Percentiles rank a stretch among this genome's conserved stretches.
Conservation (phyloP, 768 basidiomycete genomes). For the Crassisporium funariophilum region DNA sequence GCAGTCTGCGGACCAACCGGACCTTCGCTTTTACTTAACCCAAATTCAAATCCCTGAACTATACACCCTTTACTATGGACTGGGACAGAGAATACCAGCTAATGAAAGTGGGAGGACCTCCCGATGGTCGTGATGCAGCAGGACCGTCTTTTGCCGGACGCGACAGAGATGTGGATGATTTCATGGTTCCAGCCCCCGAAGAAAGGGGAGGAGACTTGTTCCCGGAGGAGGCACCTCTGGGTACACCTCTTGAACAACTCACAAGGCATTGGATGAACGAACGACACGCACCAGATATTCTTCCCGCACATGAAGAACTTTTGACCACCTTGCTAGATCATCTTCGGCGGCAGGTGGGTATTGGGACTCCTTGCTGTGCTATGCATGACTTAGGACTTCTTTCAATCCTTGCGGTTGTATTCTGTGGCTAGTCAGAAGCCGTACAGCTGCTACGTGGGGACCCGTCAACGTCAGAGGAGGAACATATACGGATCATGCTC, state of each 20-base stretch:
- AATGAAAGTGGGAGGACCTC: slow-evolving; percentile 12
- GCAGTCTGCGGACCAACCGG: not conserved
- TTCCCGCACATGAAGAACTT: slow-evolving; percentile 71
- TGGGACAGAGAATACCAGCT: slow-evolving; percentile 42
- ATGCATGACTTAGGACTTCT: slow-evolving; percentile 5
- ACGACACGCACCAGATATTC: slow-evolving; percentile 76
- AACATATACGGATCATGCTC: slow-evolving; percentile 90
- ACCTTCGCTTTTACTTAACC: not conserved
- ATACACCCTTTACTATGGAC: slow-evolving; percentile 27
- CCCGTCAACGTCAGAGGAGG: slow-evolving; percentile 85
- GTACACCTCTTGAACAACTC: slow-evolving; percentile 68
- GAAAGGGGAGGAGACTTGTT: slow-evolving; percentile 9
- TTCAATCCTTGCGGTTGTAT: slow-evolving; percentile 6
- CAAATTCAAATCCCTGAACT: not conserved
- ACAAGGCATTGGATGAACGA: slow-evolving; percentile 89
- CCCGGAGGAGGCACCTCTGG: slow-evolving; percentile 31
- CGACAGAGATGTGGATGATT: slow-evolving; percentile 36
- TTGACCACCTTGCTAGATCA: slow-evolving; percentile 71
- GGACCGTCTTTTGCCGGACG: slow-evolving; percentile 11
- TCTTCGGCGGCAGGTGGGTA: slow-evolving; percentile 78
- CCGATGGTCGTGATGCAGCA: slow-evolving; percentile 10
- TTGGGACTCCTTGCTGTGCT: slow-evolving; percentile 9
- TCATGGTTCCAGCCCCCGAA: slow-evolving; percentile 29
- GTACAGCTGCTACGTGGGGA: slow-evolving; percentile 79
- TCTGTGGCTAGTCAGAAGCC: slow-evolving; percentile 62